These are phyloP conservation scores for Fusarium sp. DNA, from an alignment of 2,329 filamentous ascomycete genomes.

Conservation along the genomic window DNA sequence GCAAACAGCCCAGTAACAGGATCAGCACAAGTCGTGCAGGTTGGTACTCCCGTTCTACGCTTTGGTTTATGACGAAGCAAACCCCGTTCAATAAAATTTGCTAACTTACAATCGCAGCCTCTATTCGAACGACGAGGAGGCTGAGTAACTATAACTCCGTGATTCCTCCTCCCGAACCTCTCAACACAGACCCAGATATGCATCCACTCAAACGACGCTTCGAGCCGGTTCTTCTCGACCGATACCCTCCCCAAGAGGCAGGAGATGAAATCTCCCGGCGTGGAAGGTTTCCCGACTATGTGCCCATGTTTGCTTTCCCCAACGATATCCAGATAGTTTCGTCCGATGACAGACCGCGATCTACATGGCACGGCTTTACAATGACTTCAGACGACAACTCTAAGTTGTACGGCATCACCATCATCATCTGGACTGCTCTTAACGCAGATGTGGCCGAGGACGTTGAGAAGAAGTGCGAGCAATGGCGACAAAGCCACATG, in stretches of 20 bases:
- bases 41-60: conserved; percentile 19
- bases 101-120: conserved; percentile 58
- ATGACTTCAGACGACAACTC: conserved; percentile 96
- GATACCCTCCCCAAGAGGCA: conserved; percentile 88
- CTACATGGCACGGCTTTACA: conserved; percentile 99
- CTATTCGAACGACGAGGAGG: conserved; percentile 82
- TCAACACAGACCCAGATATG: conserved; percentile 91
- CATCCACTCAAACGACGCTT: conserved; percentile 94
- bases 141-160: conserved; percentile 99
- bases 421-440: conserved; percentile 93
- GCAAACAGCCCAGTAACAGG: conserved; percentile 83
- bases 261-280: conserved; percentile 83
- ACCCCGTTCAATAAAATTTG: conserved; percentile 10
- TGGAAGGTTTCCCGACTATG: conserved; percentile 93
- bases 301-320: conserved; percentile 99
- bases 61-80: neutral
- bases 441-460: conserved; percentile 85
- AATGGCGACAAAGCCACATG: conserved; percentile 88
- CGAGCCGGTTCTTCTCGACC: conserved; percentile 94
- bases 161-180: conserved; percentile 90
- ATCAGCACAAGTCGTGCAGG: conserved; percentile 60
- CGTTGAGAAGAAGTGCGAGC: conserved; percentile 83
- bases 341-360: conserved; percentile 89
- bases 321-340: conserved; percentile 98
- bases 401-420: conserved; percentile 89